phyloP scores from a whole-genome alignment of 345 rosid genomes.

The Isatis tinctoria region DNA sequence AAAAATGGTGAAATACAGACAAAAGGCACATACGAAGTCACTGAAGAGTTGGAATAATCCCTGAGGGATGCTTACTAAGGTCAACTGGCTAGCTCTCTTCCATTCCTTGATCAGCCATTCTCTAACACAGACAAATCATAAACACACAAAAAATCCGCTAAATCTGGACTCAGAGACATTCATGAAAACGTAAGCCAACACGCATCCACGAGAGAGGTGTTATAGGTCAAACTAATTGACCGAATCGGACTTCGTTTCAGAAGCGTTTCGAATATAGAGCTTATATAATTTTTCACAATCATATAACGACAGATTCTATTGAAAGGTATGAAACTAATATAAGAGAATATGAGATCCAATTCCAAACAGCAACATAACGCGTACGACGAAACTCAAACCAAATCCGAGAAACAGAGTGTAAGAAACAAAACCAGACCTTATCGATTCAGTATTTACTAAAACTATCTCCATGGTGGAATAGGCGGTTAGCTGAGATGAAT shows the following conservation, averaged over 20 bases:
- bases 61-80: slow-evolving; percentile 90
- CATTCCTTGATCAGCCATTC: slow-evolving; percentile 69
- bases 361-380: neutral
- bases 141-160: neutral
- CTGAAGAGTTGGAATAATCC: slow-evolving; percentile 96
- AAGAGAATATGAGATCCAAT: neutral
- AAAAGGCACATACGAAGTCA: slow-evolving; percentile 36
- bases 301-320: neutral
- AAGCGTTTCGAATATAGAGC: neutral
- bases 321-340: neutral
- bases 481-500: too few relatives aligned
- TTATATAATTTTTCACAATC: neutral
- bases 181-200: neutral
- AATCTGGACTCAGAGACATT: neutral
- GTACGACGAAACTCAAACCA: neutral
- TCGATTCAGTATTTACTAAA: too few relatives aligned
- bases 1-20: neutral
- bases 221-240: neutral
- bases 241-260: neutral
- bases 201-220: neutral
- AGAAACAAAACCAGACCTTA: slow-evolving; percentile 22
- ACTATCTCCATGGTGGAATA: too few relatives aligned
- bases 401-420: slow-evolving; percentile 5
- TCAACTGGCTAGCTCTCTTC: slow-evolving; percentile 97
- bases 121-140: neutral